These are phyloP conservation scores for Xerocomus spinulosus DNA, from an alignment of 768 basidiomycete genomes.

Conservation along the genomic window DNA sequence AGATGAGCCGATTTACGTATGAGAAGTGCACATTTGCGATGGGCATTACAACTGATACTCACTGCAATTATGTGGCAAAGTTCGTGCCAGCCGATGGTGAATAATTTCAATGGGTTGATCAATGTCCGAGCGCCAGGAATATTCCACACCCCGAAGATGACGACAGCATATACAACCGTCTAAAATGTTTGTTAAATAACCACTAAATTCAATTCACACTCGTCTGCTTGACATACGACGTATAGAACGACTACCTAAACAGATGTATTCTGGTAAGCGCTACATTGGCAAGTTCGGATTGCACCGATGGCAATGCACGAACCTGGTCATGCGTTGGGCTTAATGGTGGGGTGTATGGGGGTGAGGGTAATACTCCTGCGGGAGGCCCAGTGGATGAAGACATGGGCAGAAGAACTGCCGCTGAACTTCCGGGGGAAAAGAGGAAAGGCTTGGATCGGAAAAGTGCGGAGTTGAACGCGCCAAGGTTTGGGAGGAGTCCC, in stretches of 20 bases:
- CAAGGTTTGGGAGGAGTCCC: conserved; percentile 25
- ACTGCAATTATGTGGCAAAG: conserved; percentile 79
- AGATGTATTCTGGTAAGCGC: conserved; percentile 17
- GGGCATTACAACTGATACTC: conserved; percentile 27
- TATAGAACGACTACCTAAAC: conserved; percentile 68
- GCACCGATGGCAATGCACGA: conserved; percentile 25
- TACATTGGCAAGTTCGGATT: conserved; percentile 16
- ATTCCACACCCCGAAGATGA: conserved; percentile 86
- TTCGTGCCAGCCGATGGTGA: conserved; percentile 88
- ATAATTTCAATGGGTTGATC: conserved; percentile 81
- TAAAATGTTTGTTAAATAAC: conserved; percentile 27
- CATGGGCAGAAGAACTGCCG: conserved; percentile 34
- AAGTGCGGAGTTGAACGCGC: conserved; percentile 15
- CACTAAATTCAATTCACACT: conserved; percentile 7
- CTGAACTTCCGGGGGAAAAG: conserved; percentile 4
- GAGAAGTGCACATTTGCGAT: conserved; percentile 8
- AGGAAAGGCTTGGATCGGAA: conserved; percentile 12
- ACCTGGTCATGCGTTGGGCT: conserved; percentile 72
- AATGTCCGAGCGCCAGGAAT: conserved; percentile 73
- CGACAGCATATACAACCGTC: conserved; percentile 81
- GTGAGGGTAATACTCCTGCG: conserved; percentile 31
- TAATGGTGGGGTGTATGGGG: conserved; percentile 39
- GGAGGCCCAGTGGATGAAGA: conserved; percentile 32
- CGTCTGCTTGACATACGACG: conserved; percentile 49
- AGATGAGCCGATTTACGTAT: not conserved